phyloP scores from a whole-genome alignment of 495 filamentous ascomycete species.

The Mytilinidion resinicola region DNA sequence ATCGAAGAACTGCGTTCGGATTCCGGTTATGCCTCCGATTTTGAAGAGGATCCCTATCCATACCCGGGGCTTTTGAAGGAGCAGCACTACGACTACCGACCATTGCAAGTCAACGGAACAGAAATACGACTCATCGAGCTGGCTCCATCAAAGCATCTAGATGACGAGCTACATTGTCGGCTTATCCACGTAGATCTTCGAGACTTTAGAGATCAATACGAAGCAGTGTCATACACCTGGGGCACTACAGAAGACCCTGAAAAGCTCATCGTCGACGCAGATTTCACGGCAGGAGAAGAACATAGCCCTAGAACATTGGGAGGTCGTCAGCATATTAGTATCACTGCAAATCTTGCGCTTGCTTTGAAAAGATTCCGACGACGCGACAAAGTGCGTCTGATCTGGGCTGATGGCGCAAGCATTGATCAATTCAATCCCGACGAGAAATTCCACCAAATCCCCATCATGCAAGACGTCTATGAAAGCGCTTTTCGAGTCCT shows the following conservation, averaged over 20 bases:
- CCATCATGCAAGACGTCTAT: background rate
- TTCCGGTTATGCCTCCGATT: no score
- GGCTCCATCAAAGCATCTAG: background rate
- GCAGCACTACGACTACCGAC: no score
- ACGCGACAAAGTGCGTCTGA: background rate
- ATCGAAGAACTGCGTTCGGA: no score
- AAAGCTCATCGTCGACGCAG: no score
- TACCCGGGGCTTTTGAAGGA: no score
- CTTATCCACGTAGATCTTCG: background rate
- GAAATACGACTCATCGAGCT: background rate
- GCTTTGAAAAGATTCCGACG: background rate
- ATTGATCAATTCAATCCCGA: background rate
- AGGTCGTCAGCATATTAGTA: background rate
- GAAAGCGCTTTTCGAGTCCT: background rate
- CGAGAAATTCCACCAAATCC: background rate
- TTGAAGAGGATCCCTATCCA: no score
- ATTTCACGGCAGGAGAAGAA: no score
- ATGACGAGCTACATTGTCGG: background rate
- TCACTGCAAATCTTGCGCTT: background rate
- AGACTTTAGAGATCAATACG: background rate
- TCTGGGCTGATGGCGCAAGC: background rate
- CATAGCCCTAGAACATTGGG: background rate
- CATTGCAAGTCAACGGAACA: no score
- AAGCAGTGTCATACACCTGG: background rate
- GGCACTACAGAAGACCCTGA: background rate